Percentiles rank a stretch among this genome's conserved stretches.
phyloP scores from a whole-genome alignment of 2,329 filamentous ascomycete species.

The Penicillium sp. region DNA sequence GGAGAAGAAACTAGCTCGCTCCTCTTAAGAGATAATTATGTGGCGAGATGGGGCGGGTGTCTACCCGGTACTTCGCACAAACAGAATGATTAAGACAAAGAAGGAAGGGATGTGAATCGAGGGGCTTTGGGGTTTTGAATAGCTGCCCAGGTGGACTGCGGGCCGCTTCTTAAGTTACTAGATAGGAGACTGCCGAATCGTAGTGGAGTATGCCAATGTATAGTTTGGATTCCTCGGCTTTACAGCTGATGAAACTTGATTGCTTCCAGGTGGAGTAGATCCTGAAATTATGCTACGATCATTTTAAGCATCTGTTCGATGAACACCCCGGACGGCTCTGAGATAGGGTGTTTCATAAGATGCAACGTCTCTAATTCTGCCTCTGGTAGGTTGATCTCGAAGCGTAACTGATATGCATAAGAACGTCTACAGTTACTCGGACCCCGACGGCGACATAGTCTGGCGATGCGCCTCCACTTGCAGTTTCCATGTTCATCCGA shows the following conservation, averaged over 20 bases:
- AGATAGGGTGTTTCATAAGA: constrained; percentile 3
- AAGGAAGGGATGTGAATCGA: constrained; percentile 7
- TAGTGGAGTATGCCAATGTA: constrained; percentile 7
- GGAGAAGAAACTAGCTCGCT: neutral
- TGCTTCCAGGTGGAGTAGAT: constrained; percentile 2
- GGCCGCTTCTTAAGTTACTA: constrained; percentile 4
- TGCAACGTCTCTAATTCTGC: neutral
- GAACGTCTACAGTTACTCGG: neutral
- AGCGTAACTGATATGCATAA: neutral
- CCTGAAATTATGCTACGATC: neutral
- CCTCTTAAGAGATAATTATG: constrained; percentile 2
- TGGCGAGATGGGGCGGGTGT: constrained; percentile 8
- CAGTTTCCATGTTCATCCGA: neutral
- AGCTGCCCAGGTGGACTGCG: constrained; percentile 1
- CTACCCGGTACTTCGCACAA: neutral
- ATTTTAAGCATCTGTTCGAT: neutral
- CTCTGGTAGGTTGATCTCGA: neutral
- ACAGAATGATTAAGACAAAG: constrained; percentile 7
- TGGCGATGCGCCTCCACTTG: neutral
- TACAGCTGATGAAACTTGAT: neutral
- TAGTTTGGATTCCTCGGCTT: constrained; percentile 7
- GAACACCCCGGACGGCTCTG: neutral
- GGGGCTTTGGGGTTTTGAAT: constrained; percentile 13
- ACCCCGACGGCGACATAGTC: neutral
- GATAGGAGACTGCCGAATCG: constrained; percentile 11